Percentiles rank a stretch among this genome's conserved stretches.
Evolutionary conservation across 192 early-diverging fungal species (phyloP).

Genomic region (Gigaspora rosea): DNA sequence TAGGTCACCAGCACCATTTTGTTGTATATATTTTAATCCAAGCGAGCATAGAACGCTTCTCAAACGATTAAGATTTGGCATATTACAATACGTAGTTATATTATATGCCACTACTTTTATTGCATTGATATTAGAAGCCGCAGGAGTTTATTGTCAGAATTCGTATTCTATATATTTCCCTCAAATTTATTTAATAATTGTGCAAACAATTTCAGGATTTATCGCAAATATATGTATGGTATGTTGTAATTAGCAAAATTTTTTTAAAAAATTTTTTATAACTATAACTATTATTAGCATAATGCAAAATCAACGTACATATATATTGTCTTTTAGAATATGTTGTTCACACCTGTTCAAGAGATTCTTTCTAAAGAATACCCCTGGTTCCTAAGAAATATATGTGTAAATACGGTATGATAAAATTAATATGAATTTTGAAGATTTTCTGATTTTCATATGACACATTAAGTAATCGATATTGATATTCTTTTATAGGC

Average conservation of each 20-base stretch:
- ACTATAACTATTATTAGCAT: slow-evolving; percentile 39
- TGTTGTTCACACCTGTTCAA: not conserved
- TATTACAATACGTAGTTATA: slow-evolving; percentile 73
- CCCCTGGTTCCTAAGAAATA: not conserved
- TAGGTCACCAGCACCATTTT: not conserved
- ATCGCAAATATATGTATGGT: slow-evolving; percentile 73
- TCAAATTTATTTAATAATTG: slow-evolving; percentile 45
- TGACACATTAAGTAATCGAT: not conserved
- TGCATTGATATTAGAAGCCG: slow-evolving; percentile 60
- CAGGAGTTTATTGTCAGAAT: slow-evolving; percentile 60
- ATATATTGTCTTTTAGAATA: not conserved
- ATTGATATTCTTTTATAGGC: not conserved
- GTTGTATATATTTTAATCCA: not conserved
- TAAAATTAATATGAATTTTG: not conserved
- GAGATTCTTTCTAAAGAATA: not conserved
- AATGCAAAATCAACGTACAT: not conserved
- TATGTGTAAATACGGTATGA: not conserved
- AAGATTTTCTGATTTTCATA: not conserved
- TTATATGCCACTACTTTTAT: slow-evolving; percentile 60
- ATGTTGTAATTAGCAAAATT: slow-evolving; percentile 49
- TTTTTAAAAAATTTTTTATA: slow-evolving; percentile 39
- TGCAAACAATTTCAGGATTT: slow-evolving; percentile 66
- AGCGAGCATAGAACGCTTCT: slow-evolving; percentile 11
- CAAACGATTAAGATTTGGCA: slow-evolving; percentile 57
- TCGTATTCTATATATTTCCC: not conserved